Evolutionary conservation across 1,284 basidiomycete species (phyloP), one percentile per base, ranked within the genome.

Genomic region (Pseudozyma tsukubaensis): DNA sequence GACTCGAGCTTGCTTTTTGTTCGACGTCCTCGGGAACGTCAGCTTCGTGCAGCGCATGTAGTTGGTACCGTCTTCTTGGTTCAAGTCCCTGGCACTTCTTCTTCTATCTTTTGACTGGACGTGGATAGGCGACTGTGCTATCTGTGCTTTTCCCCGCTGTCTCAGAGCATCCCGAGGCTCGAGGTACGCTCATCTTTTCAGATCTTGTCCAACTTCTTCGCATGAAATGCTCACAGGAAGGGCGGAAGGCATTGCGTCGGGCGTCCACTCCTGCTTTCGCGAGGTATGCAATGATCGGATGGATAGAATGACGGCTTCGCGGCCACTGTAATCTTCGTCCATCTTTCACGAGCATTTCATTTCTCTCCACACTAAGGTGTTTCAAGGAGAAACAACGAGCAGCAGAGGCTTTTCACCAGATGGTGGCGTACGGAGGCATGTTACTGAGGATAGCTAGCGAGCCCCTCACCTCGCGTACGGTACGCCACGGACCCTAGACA

Each of bases 401-500:
- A 3, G 24, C 24, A 29, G 24, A 6, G 24, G 24, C 24, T 29
- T 29, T 29, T 29, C 24, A 29, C 6, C 24, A 29, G 24, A 44
- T 44, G 34, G 48, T 50, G 48, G n/a, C 48, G 48, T 50, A 6
- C 4, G 18, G 19, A 50, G 34, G 48, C 32, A 50, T 35, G 48
- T 29, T 19, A 35, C 32, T 13, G 19, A 35, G n/a, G 35, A 18
- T 39, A 51, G 13, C 19, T 35, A 39, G 39, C 50, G 50, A 51
- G 6, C 50, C 24, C 50, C 50, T 51, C 50, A 24, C 50, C 18
- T 50, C 48, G 48, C 32, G 36, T 50, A 50, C 48, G 48, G 16
- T 16, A n/a, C 24, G 24, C 24, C 24, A 29, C 24, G 3, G 24
- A 29, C 24, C 24, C 24, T 29, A 6, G 24, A 6, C 24, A 29